Percentiles rank a stretch among this genome's conserved stretches.
Conservation (phyloP, 192 early-diverging fungal species). For the Jimgerdemannia flammicorona region DNA sequence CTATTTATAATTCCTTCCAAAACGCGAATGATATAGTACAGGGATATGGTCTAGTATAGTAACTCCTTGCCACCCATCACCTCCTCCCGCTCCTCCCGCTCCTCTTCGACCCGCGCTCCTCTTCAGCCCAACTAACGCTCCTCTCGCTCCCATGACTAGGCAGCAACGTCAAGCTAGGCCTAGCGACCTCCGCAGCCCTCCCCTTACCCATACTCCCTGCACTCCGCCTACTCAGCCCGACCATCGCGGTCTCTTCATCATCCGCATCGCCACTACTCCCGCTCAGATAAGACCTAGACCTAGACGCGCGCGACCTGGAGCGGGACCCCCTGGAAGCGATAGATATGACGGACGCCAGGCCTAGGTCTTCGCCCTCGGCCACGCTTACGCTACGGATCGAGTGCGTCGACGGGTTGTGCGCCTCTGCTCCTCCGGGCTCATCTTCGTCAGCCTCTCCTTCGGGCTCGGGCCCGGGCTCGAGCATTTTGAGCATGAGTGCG, state of each 20-base stretch:
- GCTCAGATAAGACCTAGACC: neutral
- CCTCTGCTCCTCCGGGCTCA: neutral
- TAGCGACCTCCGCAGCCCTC: neutral
- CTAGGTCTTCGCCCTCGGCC: neutral
- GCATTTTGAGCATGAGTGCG: constrained; percentile 38
- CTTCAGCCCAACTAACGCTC: neutral
- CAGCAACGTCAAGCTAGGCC: neutral
- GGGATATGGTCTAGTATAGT: no score
- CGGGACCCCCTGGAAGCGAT: neutral
- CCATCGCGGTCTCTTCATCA: neutral
- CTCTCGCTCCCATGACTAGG: neutral
- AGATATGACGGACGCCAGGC: neutral
- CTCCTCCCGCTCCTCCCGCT: neutral
- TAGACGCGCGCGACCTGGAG: no score
- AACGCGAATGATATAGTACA: no score
- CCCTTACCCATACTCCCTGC: neutral
- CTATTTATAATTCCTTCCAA: no score
- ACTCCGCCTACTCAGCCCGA: no score
- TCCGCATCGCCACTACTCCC: neutral
- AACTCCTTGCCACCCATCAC: neutral
- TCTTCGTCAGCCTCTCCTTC: constrained; percentile 11
- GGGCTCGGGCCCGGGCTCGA: constrained; percentile 36
- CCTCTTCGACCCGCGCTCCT: neutral
- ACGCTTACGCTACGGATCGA: neutral
- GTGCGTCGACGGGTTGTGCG: neutral